phyloP scores from a whole-genome alignment of 768 basidiomycete species.

The Mycena albidolilacea region DNA sequence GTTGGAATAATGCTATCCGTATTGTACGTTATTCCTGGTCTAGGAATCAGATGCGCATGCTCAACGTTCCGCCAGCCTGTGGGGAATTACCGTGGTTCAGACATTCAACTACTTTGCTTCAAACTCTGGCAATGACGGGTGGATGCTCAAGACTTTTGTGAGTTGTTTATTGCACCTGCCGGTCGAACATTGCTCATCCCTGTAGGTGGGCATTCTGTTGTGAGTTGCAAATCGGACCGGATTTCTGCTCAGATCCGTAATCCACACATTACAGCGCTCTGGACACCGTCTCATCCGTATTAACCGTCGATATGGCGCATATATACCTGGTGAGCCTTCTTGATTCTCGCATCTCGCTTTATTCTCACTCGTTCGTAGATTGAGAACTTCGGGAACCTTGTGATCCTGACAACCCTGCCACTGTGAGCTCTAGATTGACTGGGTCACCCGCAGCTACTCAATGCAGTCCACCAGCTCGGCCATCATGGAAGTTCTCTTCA shows the following conservation, averaged over 20 bases:
- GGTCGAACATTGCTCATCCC: background rate
- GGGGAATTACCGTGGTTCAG: conserved; percentile 1
- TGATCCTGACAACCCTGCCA: background rate
- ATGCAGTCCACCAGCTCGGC: background rate
- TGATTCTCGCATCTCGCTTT: background rate
- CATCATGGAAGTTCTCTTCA: conserved; percentile 4
- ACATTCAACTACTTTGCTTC: conserved; percentile 13
- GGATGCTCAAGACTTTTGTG: conserved; percentile 17
- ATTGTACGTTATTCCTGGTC: background rate
- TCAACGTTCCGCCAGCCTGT: conserved; percentile 5
- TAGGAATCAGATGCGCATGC: background rate
- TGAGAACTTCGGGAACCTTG: conserved; percentile 8
- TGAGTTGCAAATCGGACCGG: background rate
- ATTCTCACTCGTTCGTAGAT: background rate
- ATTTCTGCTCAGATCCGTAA: background rate
- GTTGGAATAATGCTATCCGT: conserved; percentile 7
- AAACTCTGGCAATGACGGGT: conserved; percentile 8
- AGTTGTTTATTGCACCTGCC: background rate
- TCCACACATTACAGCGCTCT: background rate
- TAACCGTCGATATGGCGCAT: conserved; percentile 14
- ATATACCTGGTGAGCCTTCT: conserved; percentile 8
- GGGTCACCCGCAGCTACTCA: background rate
- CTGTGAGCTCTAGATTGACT: background rate
- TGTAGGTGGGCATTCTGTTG: conserved; percentile 11
- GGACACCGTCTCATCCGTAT: background rate